Conservation (phyloP, 2,329 filamentous ascomycete genomes). For the Daldinia eschscholtzii region DNA sequence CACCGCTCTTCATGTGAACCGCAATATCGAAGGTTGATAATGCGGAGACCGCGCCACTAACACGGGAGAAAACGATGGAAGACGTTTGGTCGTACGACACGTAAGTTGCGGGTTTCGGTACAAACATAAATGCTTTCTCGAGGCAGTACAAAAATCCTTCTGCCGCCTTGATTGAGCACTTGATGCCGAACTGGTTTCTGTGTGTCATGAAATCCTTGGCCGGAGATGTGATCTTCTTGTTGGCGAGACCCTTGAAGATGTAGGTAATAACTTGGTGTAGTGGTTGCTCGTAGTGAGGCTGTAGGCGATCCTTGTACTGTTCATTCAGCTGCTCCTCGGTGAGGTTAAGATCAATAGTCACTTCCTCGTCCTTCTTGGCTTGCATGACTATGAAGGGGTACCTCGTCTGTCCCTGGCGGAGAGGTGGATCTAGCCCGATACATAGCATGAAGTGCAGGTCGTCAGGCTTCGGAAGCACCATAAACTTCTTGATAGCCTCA, state of each 20-base stretch:
- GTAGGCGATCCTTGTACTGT: constrained; percentile 89
- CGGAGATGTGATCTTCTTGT: constrained; percentile 94
- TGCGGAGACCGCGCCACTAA: constrained; percentile 92
- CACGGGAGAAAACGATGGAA: constrained; percentile 93
- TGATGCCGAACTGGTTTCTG: constrained; percentile 93
- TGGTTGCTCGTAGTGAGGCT: constrained; percentile 91
- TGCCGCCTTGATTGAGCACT: constrained; percentile 99
- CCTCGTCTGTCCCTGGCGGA: constrained; percentile 95
- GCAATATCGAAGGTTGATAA: constrained; percentile 98
- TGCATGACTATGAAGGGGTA: constrained; percentile 99
- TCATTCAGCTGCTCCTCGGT: constrained; percentile 87
- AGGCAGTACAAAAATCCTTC: constrained; percentile 97
- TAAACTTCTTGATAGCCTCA: constrained; percentile 97
- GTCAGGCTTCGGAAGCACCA: constrained; percentile 98
- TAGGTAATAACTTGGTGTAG: constrained; percentile 94
- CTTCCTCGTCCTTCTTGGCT: constrained; percentile 97
- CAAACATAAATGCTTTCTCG: constrained; percentile 99
- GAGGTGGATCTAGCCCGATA: constrained; percentile 91
- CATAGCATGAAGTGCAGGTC: constrained; percentile 96
- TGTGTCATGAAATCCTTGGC: constrained; percentile 96
- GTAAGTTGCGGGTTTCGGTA: constrained; percentile 97
- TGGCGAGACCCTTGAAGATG: constrained; percentile 93
- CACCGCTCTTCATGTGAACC: constrained; percentile 87
- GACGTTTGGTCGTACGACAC: constrained; percentile 94
- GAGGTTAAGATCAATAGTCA: constrained; percentile 95